These are phyloP conservation scores for Paracoccidioides brasiliensis DNA, from an alignment of 2,329 filamentous ascomycete genomes.

Conservation along the genomic window DNA sequence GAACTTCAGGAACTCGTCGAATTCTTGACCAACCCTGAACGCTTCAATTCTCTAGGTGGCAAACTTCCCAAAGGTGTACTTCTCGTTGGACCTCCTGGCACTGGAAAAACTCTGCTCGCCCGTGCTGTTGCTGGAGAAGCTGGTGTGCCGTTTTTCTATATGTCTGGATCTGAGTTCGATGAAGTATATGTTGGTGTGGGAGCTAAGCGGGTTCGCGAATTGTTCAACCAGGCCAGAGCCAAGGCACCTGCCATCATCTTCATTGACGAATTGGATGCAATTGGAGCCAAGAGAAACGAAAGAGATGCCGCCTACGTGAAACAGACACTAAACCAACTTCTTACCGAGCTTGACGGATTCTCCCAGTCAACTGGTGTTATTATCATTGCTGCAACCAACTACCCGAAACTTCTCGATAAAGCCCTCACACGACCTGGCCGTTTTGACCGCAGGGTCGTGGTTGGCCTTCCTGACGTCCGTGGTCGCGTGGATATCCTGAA, in stretches of 20 bases:
- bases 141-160: slow-evolving; percentile 98
- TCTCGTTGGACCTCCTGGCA: slow-evolving; percentile 88
- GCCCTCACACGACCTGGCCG: slow-evolving; percentile 86
- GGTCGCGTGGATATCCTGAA: slow-evolving; percentile 86
- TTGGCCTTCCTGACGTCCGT: slow-evolving; percentile 81
- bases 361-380: slow-evolving; percentile 90
- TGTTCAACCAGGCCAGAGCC: slow-evolving; percentile 68
- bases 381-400: slow-evolving; percentile 91
- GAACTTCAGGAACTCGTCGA: slow-evolving; percentile 95
- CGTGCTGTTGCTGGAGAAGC: slow-evolving; percentile 93
- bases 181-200: slow-evolving; percentile 97
- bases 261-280: slow-evolving; percentile 87
- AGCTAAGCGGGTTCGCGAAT: slow-evolving; percentile 86
- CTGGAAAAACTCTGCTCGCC: slow-evolving; percentile 90
- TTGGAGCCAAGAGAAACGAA: slow-evolving; percentile 86
- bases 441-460: slow-evolving; percentile 85
- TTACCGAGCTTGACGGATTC: slow-evolving; percentile 95
- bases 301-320: slow-evolving; percentile 90
- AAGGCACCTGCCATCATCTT: slow-evolving; percentile 92
- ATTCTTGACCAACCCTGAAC: slow-evolving; percentile 84
- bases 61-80: slow-evolving; percentile 96
- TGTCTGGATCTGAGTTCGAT: slow-evolving; percentile 98
- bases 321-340: slow-evolving; percentile 91
- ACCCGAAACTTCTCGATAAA: slow-evolving; percentile 87
- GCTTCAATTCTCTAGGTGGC: slow-evolving; percentile 85